Conservation (phyloP, 768 basidiomycete genomes). For the Infundibulicybe gibba region DNA sequence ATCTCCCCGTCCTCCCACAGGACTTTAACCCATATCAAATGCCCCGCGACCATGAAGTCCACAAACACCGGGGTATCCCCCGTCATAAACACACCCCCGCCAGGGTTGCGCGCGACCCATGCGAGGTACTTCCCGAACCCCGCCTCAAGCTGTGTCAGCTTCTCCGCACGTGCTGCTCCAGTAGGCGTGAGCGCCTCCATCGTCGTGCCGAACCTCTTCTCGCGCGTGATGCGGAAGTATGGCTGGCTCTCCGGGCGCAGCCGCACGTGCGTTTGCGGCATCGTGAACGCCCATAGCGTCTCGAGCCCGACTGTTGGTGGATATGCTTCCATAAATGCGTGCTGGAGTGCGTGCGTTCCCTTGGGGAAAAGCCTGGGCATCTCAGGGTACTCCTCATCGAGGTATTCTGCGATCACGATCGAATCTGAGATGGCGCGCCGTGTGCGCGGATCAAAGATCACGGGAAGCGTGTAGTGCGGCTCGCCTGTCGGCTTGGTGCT, state of each 20-base stretch:
- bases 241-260: not conserved
- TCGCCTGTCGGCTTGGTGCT: slow-evolving; percentile 22
- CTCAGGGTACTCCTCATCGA: slow-evolving; percentile 44
- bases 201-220: not conserved
- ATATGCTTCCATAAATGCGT: not conserved
- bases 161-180: not conserved
- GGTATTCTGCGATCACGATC: slow-evolving; percentile 38
- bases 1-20: too few relatives aligned
- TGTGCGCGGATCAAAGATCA: slow-evolving; percentile 42
- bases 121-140: not conserved
- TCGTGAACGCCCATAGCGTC: not conserved
- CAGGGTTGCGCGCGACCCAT: not conserved
- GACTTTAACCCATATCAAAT: too few relatives aligned
- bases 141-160: not conserved
- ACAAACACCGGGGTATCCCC: slow-evolving; percentile 3
- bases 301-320: not conserved
- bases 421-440: slow-evolving; percentile 35
- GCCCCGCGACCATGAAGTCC: slow-evolving; percentile 1
- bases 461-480: slow-evolving; percentile 37
- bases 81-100: slow-evolving; percentile 1
- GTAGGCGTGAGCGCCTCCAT: not conserved
- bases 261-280: not conserved
- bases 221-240: not conserved
- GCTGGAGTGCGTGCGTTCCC: slow-evolving; percentile 1
- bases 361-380: slow-evolving; percentile 27